Conservation (phyloP, 176 grass and related monocot species). For the Rhipidocladum racemiflorum region DNA sequence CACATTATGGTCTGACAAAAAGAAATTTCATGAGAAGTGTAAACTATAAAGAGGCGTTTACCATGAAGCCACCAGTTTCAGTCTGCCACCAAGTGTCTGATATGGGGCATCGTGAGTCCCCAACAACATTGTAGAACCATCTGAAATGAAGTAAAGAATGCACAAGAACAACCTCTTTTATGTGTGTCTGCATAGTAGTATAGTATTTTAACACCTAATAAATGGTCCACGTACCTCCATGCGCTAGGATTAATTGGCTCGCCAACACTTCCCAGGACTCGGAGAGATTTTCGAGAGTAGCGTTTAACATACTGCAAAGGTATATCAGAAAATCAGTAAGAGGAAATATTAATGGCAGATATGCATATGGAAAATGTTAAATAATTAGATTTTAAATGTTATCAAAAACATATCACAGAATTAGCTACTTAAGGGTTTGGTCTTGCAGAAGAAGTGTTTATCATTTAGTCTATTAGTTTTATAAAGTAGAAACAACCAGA, state of each 20-base stretch:
- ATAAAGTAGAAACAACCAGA: background rate
- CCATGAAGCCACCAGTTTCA: slow-evolving; percentile 96
- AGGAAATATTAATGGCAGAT: background rate
- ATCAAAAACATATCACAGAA: slow-evolving; percentile 8
- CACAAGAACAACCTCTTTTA: slow-evolving; percentile 19
- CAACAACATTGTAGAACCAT: slow-evolving; percentile 95
- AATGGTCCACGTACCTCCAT: slow-evolving; percentile 66
- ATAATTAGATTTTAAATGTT: background rate
- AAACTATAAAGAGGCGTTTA: slow-evolving; percentile 30
- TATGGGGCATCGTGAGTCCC: slow-evolving; percentile 83
- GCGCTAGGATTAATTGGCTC: slow-evolving; percentile 98
- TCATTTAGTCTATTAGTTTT: background rate
- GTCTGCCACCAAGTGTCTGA: slow-evolving; percentile 99
- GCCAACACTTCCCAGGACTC: slow-evolving; percentile 87
- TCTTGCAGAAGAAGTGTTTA: background rate
- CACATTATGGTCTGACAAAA: slow-evolving; percentile 4
- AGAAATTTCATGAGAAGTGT: slow-evolving; percentile 12
- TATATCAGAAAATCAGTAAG: slow-evolving; percentile 33
- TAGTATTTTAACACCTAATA: slow-evolving; percentile 8
- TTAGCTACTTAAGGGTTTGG: background rate
- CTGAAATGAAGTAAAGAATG: slow-evolving; percentile 44
- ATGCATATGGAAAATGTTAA: background rate
- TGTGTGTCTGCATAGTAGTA: slow-evolving; percentile 31
- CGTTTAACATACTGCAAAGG: slow-evolving; percentile 74
- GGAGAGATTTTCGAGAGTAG: slow-evolving; percentile 82